Conservation (phyloP, 495 filamentous ascomycete genomes). For the Penicillium egyptiacum region DNA sequence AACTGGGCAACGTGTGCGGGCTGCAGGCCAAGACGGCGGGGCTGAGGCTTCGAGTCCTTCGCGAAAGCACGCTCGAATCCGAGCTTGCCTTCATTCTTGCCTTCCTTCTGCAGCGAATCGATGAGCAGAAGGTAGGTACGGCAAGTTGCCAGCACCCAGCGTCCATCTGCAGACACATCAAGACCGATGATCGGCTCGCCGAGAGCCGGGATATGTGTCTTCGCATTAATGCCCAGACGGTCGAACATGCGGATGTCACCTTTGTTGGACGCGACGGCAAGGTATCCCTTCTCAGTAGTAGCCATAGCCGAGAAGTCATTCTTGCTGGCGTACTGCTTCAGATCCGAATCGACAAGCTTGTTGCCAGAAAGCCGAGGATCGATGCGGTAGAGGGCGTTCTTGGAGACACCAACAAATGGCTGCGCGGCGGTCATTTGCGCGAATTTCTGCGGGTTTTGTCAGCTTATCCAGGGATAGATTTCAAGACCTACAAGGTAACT, state of each 20-base stretch:
- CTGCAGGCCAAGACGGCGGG: constrained; percentile 81
- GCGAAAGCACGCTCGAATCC: constrained; percentile 93
- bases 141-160: constrained; percentile 93
- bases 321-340: constrained; percentile 95
- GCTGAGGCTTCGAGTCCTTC: constrained; percentile 90
- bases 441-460: constrained; percentile 67
- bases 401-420: constrained; percentile 88
- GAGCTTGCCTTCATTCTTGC: constrained; percentile 96
- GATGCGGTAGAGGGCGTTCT: constrained; percentile 89
- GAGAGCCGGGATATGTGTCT: constrained; percentile 93
- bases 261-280: constrained; percentile 95
- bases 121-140: constrained; percentile 93
- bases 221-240: constrained; percentile 92
- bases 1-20: constrained; percentile 94
- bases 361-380: constrained; percentile 87
- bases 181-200: constrained; percentile 94
- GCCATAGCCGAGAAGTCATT: constrained; percentile 94
- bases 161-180: constrained; percentile 90
- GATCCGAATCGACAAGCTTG: constrained; percentile 87
- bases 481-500: constrained; percentile 15
- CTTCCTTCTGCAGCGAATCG: constrained; percentile 84
- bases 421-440: constrained; percentile 95
- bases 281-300: constrained; percentile 93
- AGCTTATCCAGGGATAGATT: constrained; percentile 12
- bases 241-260: constrained; percentile 97